Base-by-base conservation (phyloP, 352 stramenopile genomes). In the Phytophthora hybrid region DNA sequence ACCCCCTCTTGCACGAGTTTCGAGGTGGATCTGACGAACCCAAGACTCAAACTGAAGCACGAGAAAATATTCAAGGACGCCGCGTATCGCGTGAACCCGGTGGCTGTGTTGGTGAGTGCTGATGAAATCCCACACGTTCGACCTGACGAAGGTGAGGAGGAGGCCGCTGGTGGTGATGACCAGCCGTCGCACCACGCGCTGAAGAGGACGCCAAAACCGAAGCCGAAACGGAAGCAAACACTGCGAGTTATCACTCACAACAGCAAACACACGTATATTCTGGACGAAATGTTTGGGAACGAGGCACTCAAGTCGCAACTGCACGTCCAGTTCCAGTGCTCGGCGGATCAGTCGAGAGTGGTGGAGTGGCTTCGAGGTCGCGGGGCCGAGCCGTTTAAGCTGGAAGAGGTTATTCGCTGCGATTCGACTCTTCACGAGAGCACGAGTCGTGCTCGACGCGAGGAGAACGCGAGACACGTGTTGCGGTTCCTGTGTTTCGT, bases 281-380 rank as follows among this genome's bases (percentile, higher is more conserved):
- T 90, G 11, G 71, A 84, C 29, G 59, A 82, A 5, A 53, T 63
- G 2, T 82, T 85, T 34, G 77, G 79, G 3, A 83, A 77, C 26
- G 46, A 58, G 8, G 61, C 58, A 16, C 72, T 74, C 18, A 52
- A 55, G 7, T 78, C 81, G 18, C 71, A 79, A 8, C 10, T 91
- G 32, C 78, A 83, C 46, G 77, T 88, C 11, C 78, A 80, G 59
- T 92, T 92, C 34, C 74, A 75, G 16, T 93, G 84, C 63, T 84
- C 77, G 29, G 19, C 56, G 29, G 61, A 82, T 14, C 84, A 93
- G 53, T 65, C 76, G 1, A 78, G 47, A 18, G 34, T 92, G 61
- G 37, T 93, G 8, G 82, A 93, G 39, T 93, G 84, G 84, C 61
- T 92, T 1, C 84, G 83, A 16, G 26, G 21, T 7, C 59, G 63